Evolutionary conservation across 2,329 filamentous ascomycete genomes (phyloP), one percentile per base, ranked within the genome.

Genomic region (Aspergillus sp.): DNA sequence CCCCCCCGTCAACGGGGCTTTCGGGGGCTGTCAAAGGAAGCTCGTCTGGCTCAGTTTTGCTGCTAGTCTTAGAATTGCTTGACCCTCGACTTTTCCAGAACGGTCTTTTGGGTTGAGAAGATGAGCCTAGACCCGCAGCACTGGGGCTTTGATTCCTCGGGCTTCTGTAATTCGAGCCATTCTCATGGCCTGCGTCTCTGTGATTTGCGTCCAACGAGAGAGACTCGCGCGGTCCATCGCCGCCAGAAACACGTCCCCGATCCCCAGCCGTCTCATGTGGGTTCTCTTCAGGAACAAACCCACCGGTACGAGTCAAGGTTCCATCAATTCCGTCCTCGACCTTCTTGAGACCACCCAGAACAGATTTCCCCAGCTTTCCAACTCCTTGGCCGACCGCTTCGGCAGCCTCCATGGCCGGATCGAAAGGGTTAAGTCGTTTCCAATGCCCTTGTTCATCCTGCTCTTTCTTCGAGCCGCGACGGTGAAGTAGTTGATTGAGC

Each of bases 351-450:
- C 77, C 75, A 29, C 77, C 77, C n/a, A 79, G 67, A 6, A 83
- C 70, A 4, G 76, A 72, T 60, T 76, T 79, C 4, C 80, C 79
- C 32, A 83, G 55, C 56, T 76, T 79, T 18, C 72, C 75, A 46
- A 82, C 71, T 14, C 80, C 80, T 49, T 81, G 76, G 4, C 81
- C 80, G 22, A 86, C 78, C 24, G 77, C 78, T n/a, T 78, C 80
- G 54, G 85, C 82, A 22, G 81, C 77, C 24, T 80, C 82, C 26
- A 84, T 67, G 9, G 82, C 71, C 6, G 82, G 81, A 52, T 84
- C 77, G 22, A 77, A 66, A 6, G 69, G 62, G 39, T 71, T 74
- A 29, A 60, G 57, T 45, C 64, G 57, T 54, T 67, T 63, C 18
- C 61, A 59, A 50, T 67, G 61, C 9, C 60, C 63, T 12, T 57